These are phyloP conservation scores for Leishmania major DNA, from an alignment of 208 protist genomes.

Conservation along the genomic window DNA sequence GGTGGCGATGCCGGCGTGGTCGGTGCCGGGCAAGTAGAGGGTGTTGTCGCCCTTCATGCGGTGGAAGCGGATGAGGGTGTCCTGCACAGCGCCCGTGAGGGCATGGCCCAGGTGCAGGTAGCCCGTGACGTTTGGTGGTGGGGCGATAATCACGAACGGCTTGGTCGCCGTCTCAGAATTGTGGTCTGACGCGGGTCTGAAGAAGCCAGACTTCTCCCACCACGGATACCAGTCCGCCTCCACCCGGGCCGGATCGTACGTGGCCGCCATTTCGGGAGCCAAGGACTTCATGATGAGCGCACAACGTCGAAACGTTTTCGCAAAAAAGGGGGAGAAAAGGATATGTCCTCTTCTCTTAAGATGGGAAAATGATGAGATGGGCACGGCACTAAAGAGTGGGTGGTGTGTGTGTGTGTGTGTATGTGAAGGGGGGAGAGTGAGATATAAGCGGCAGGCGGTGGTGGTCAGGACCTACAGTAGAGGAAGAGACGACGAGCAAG, in stretches of 20 bases:
- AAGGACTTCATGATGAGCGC: conserved; percentile 80
- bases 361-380: background rate
- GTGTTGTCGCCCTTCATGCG: conserved; percentile 97
- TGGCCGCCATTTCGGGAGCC: conserved; percentile 80
- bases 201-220: conserved; percentile 98
- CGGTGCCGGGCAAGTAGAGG: conserved; percentile 99
- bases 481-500: background rate
- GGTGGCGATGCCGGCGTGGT: conserved; percentile 99
- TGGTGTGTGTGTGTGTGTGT: background rate
- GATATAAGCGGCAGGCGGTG: background rate
- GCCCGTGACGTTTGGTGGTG: conserved; percentile 99
- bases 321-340: background rate
- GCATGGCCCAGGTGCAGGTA: conserved; percentile 99
- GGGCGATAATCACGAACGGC: conserved; percentile 97
- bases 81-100: conserved; percentile 96
- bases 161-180: conserved; percentile 63
- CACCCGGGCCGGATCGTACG: conserved; percentile 95
- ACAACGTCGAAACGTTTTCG: conserved; percentile 58
- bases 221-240: conserved; percentile 98
- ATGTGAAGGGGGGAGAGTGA: too few species aligned
- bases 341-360: background rate
- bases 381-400: background rate
- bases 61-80: conserved; percentile 95
- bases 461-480: background rate
- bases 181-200: conserved; percentile 89